These are phyloP conservation scores for Dipteronia dyeriana DNA, from an alignment of 345 rosid genomes.

Conservation along the genomic window DNA sequence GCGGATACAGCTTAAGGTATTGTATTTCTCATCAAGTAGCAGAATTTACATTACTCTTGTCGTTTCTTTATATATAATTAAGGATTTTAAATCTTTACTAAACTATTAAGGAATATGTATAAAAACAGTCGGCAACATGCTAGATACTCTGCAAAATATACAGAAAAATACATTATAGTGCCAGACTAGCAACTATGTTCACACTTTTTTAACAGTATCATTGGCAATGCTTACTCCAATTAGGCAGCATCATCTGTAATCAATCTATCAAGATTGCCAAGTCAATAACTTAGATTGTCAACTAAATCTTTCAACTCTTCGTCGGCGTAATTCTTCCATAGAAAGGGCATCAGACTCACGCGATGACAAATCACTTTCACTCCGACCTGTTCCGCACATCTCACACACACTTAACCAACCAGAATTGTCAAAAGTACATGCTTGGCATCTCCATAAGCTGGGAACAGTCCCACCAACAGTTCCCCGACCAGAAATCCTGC, in stretches of 20 bases:
- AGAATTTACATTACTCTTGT: too few species aligned
- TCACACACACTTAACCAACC: constrained; percentile 61
- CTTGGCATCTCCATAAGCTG: constrained; percentile 80
- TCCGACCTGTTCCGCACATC: constrained; percentile 75
- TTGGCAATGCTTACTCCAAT: not conserved
- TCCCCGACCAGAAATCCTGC: constrained; percentile 70
- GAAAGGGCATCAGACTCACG: constrained; percentile 39
- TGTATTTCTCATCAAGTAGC: too few species aligned
- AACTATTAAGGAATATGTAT: not conserved
- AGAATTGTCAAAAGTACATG: constrained; percentile 83
- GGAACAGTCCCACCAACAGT: constrained; percentile 55
- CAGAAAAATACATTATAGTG: not conserved
- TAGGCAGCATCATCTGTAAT: too few species aligned
- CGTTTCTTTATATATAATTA: too few species aligned
- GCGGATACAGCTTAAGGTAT: too few species aligned
- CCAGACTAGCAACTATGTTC: not conserved
- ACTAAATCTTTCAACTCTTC: constrained; percentile 85
- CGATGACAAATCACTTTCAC: constrained; percentile 34
- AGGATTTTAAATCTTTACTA: too few species aligned
- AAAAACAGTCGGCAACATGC: not conserved
- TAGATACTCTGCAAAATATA: not conserved
- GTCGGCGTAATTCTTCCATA: constrained; percentile 76
- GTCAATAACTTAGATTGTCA: constrained; percentile 18
- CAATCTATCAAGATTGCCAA: not conserved
- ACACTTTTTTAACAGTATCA: not conserved